A percentile compares a stretch with the other conserved stretches of the same genome.
Conservation (phyloP, 2,329 filamentous ascomycete genomes). For the Botryotinia calthae region DNA sequence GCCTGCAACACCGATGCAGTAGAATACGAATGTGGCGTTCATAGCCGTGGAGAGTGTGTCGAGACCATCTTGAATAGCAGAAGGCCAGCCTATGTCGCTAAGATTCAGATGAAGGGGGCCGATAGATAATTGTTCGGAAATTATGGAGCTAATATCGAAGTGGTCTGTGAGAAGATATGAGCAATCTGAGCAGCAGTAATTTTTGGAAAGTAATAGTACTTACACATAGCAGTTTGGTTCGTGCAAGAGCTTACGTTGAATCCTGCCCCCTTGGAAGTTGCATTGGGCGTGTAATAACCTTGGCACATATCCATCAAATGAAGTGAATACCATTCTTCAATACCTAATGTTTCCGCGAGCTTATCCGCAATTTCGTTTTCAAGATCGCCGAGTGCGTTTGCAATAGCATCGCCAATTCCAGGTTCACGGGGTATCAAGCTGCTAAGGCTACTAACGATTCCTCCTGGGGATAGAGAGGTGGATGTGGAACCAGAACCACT, state of each 20-base stretch:
- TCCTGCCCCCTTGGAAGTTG: conserved; percentile 41
- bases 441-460: conserved; percentile 43
- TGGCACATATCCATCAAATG: conserved; percentile 61
- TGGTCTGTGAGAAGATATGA: conserved; percentile 36
- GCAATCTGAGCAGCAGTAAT: not conserved
- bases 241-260: conserved; percentile 56
- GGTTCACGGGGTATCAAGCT: conserved; percentile 36
- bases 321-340: conserved; percentile 60
- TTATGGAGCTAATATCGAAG: conserved; percentile 52
- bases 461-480: conserved; percentile 35
- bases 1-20: conserved; percentile 55
- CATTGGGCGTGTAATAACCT: conserved; percentile 41
- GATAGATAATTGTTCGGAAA: conserved; percentile 49
- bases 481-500: conserved; percentile 28
- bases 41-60: conserved; percentile 49
- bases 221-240: conserved; percentile 51
- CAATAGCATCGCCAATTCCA: conserved; percentile 40
- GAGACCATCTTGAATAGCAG: conserved; percentile 53
- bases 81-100: conserved; percentile 54
- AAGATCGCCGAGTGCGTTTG: conserved; percentile 36
- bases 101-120: conserved; percentile 46
- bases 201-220: conserved; percentile 11
- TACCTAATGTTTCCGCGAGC: conserved; percentile 48
- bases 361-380: conserved; percentile 38
- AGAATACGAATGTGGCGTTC: conserved; percentile 56